Percentiles rank a stretch among this genome's conserved stretches.
Evolutionary conservation across 257 asterid species (phyloP).

Genomic region (Nicotiana knightiana): DNA sequence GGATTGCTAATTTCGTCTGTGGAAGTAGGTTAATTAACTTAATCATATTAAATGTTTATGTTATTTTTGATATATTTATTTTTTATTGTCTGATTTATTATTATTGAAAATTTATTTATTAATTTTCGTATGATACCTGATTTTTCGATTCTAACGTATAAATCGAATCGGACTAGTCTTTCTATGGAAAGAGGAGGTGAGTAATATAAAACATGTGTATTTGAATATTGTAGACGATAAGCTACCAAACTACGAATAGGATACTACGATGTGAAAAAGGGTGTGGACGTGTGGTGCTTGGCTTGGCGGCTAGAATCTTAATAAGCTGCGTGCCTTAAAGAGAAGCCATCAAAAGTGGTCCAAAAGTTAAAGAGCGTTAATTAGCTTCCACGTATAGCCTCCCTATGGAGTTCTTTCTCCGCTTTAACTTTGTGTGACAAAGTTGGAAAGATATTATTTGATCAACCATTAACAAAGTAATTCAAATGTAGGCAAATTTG

Average conservation of each 20-base stretch:
- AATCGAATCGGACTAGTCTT: too few species aligned
- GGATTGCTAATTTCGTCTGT: rapidly evolving
- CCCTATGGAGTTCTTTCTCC: not conserved
- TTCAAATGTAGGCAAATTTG: not conserved
- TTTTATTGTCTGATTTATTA: rapidly evolving
- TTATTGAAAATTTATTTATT: too few species aligned
- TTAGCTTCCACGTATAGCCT: slow-evolving; percentile 41
- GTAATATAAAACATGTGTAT: slow-evolving; percentile 22
- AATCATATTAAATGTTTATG: too few species aligned
- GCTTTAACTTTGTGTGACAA: too few species aligned
- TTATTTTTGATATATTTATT: too few species aligned
- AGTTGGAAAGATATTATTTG: too few species aligned
- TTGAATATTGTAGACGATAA: not conserved
- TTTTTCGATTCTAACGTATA: too few species aligned
- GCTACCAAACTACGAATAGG: not conserved
- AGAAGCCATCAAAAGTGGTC: slow-evolving; percentile 61
- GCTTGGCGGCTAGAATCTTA: slow-evolving; percentile 44
- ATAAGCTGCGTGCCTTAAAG: slow-evolving; percentile 35
- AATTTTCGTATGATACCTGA: too few species aligned
- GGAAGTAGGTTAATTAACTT: rapidly evolving
- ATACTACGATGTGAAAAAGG: not conserved
- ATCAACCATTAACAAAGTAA: not conserved
- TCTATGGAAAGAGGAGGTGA: not conserved
- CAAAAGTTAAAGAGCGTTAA: slow-evolving; percentile 26
- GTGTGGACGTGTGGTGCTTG: not conserved